Evolutionary conservation across 2,329 filamentous ascomycete species (phyloP), one percentile per base, ranked within the genome.

Genomic region (Phyllosticta capitalensis): DNA sequence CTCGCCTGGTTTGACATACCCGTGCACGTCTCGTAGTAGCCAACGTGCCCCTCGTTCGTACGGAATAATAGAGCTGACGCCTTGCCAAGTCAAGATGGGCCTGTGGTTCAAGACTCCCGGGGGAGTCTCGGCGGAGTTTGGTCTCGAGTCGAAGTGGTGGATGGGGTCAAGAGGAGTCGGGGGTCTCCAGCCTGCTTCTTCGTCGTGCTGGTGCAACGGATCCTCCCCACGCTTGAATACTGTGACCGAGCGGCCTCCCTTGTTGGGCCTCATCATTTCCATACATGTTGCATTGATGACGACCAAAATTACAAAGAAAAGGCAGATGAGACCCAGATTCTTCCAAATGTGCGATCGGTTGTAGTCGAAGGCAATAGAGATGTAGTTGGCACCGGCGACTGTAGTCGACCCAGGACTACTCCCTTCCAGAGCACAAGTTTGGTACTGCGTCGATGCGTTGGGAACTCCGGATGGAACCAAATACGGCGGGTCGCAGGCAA

Each of bases 41-140:
- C 69, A 70, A 14, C 76, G 68, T 52, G 78, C 74, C 2, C 74
- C 73, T 45, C 71, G 71, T 21, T 76, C 68, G 26, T 76, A 77
- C 10, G 76, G 74, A 61, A 91, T 87, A 0, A 83, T 87, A 69
- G 96, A 96, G 68, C 86, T 89, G 62, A 96, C 83, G 64, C 88
- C 79, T 69, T 92, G 88, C 88, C 90, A 96, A 0, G 91, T 95
- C 61, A 95, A 76, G 48, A 76, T 70, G 3, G 73, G 71, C 55
- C 87, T 83, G 62, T 86, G 86, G 66, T 81, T 83, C 1, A 82
- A 81, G 14, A 87, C 79, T 1, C 77, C 71, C 51, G 78, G 69
- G 0, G 66, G 64, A 50, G 67, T 72, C 56, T 73, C 68, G 52
- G 67, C 65, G 10, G 65, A 64, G 48, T 68, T 61, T 20, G 62